phyloP scores from a whole-genome alignment of 345 rosid species.

The Eucalyptus pauciflora region DNA sequence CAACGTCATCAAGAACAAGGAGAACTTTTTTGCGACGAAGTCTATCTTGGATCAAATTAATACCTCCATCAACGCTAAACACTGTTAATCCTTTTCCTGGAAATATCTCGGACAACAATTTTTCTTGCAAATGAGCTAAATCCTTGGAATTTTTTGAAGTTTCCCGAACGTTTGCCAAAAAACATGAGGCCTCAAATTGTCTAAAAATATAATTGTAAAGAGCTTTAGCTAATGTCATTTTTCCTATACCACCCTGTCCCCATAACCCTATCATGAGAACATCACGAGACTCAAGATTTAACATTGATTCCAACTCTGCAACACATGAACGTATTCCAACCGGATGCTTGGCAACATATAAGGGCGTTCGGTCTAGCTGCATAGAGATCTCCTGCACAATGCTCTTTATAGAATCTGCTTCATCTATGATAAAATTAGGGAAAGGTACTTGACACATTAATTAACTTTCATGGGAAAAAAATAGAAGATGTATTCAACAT shows the following conservation, averaged over 20 bases:
- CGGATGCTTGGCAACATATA: neutral
- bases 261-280: neutral
- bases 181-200: neutral
- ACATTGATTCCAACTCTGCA: fast-evolving
- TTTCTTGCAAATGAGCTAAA: neutral
- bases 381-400: neutral
- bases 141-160: neutral
- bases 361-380: fast-evolving
- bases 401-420: no score
- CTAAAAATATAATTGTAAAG: neutral
- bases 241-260: neutral
- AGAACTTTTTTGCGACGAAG: neutral
- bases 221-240: neutral
- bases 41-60: neutral
- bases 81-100: no score
- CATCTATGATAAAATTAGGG: fast-evolving
- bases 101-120: neutral
- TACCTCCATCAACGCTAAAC: neutral
- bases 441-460: no score
- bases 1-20: neutral
- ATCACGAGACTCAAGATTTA: neutral
- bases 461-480: no score
- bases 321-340: fast-evolving
- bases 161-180: neutral
- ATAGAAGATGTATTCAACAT: no score